Evolutionary conservation across 805 yeast genomes (phyloP), one percentile per base, ranked within the genome.

Genomic region (Priceomyces medius): DNA sequence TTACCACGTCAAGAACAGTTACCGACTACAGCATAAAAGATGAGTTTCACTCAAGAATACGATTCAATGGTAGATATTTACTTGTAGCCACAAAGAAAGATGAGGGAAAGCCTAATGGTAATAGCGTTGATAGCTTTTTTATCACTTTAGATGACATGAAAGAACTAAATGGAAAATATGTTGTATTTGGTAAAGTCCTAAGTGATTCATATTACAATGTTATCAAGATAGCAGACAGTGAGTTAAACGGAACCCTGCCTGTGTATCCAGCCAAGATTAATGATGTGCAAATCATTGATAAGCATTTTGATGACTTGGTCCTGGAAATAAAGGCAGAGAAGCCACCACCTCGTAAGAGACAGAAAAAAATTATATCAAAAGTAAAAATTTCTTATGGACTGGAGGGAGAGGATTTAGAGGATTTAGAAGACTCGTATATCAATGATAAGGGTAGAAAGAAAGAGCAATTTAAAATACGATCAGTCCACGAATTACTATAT

Each of bases 131-230:
- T 36, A 55, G 61, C 9, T 63, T 65, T 42, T 69, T 80, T 51
- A 69, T 80, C 14, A 77, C 85, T 1, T 53, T 74, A 37, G 66
- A 59, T 6, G 74, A 74, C 10, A 48, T 73, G 9, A 74, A 77
- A 5, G 72, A 71, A 29, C 62, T 73, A 40, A 66, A 71, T 46
- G 60, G 68, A 20, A 64, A 39, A 9, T 44, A 45, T 46, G 69
- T 80, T 10, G 50, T 80, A 17, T 68, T 83, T 48, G 91, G 90
- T 2, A 74, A 76, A 44, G 64, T 83, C 10, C 72, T 73, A 2
- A 86, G 79, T 3, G 77, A 77, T 24, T 65, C 82, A 0, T 68
- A 79, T 3, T 85, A 70, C 60, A 76, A 67, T 21, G 73, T 80
- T 10, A 56, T 74, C 26, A 65, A 67, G 35, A 79, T 83, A 4